Evolutionary conservation across 768 basidiomycete genomes (phyloP).

Genomic region (Mycena alexandri): DNA sequence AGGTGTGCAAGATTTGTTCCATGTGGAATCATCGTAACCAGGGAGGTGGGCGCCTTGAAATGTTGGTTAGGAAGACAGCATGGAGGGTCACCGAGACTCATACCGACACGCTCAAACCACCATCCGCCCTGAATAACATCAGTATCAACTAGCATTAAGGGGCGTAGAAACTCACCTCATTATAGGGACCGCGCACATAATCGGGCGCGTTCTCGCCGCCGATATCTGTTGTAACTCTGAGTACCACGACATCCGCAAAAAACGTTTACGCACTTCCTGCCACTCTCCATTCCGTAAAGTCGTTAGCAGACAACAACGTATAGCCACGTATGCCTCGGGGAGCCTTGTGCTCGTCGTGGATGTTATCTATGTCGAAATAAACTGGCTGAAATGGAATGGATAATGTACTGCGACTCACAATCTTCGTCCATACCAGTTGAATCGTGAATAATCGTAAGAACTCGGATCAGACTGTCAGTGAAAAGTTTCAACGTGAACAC

Average conservation of each 20-base stretch:
- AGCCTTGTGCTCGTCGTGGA: constrained; percentile 62
- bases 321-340: constrained; percentile 80
- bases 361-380: constrained; percentile 42
- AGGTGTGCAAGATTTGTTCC: constrained; percentile 62
- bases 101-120: constrained; percentile 65
- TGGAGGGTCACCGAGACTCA: constrained; percentile 19
- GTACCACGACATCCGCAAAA: too few species aligned
- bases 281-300: constrained; percentile 53
- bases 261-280: constrained; percentile 49
- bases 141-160: too few species aligned
- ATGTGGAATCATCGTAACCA: constrained; percentile 67
- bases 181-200: constrained; percentile 67
- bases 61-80: neutral
- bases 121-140: constrained; percentile 55
- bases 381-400: neutral
- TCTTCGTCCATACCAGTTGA: constrained; percentile 54
- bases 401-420: constrained; percentile 39
- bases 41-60: constrained; percentile 68
- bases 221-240: constrained; percentile 42
- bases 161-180: constrained; percentile 49
- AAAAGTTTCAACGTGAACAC: neutral
- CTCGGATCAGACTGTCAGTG: constrained; percentile 27
- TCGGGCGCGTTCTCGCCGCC: constrained; percentile 64
- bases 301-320: constrained; percentile 54
- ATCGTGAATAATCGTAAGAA: constrained; percentile 52